Base-by-base conservation (phyloP, 1,284 basidiomycete genomes). In the Apiotrichum sp. region DNA sequence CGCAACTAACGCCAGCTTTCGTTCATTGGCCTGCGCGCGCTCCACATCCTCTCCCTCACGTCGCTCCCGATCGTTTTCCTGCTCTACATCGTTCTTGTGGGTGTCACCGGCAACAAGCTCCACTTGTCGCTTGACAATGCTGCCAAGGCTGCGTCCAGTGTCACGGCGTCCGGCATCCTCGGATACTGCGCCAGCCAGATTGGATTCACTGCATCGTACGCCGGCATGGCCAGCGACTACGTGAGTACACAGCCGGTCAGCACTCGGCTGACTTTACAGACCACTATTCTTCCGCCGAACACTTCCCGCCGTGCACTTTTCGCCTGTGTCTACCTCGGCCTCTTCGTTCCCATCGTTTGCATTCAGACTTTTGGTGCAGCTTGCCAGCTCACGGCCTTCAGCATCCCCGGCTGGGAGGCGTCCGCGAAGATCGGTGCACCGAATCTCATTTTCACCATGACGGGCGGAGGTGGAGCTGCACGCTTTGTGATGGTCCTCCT, bases 401-500 rank as follows among this genome's bases (percentile, higher is more conserved):
- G 73, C n/a, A 83, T 91, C 9, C 83, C 84, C 0, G 72, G 75
- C 1, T 95, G 91, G 91, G 78, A 78, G 57, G 78, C 76, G 1
- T 70, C 79, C 31, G 73, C 80, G 4, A 81, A 80, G 4, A 80
- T 85, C 6, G 84, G 87, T 55, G 81, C 85, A 47, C 89, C 84
- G 14, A 86, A 88, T 3, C 81, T 95, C 8, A 72, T 95, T 11
- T 82, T 83, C 58, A 83, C 87, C 3, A 86, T 93, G 80, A 80
- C 90, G 1, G 83, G 72, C 7, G 65, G 71, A 13, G 78, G 84
- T 40, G 69, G 71, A n/a, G 65, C 62, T 2, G 93, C 93, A 68
- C 86, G 88, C 68, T 90, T 96, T 77, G 79, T 95, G 54, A 88
- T 87, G 11, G 88, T 93, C 16, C 56, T 70, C 38, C 66, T 72